phyloP scores from a whole-genome alignment of 768 basidiomycete species.

The Mycena metata region DNA sequence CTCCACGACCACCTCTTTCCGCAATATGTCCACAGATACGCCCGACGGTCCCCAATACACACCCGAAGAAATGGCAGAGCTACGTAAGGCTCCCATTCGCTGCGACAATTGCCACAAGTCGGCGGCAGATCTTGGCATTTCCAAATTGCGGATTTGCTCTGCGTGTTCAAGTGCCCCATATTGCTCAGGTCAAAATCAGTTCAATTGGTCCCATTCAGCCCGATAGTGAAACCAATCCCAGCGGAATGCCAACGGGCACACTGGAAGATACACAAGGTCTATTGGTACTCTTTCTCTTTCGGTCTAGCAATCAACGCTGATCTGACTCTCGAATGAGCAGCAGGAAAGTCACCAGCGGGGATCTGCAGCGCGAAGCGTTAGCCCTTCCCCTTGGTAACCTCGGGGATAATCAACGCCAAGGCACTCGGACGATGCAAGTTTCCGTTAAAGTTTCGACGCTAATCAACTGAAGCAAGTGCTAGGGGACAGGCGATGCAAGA shows the following conservation, averaged over 20 bases:
- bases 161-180: slow-evolving; percentile 26
- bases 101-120: slow-evolving; percentile 24
- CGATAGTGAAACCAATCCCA: neutral
- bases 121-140: slow-evolving; percentile 14
- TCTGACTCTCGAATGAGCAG: neutral
- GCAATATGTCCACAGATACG: too few species aligned
- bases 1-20: too few species aligned
- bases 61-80: neutral
- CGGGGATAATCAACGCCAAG: slow-evolving; percentile 7
- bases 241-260: slow-evolving; percentile 26
- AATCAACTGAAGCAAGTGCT: neutral
- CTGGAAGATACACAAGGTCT: slow-evolving; percentile 25
- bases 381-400: slow-evolving; percentile 3
- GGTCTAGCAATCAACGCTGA: neutral
- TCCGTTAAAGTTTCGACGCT: neutral
- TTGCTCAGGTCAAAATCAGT: slow-evolving; percentile 20
- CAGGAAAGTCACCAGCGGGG: slow-evolving; percentile 23
- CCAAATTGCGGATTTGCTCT: slow-evolving; percentile 25
- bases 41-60: neutral
- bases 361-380: slow-evolving; percentile 2
- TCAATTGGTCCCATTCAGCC: too few species aligned
- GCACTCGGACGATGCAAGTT: slow-evolving; percentile 16
- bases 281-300: neutral
- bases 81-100: slow-evolving; percentile 9
- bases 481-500: slow-evolving; percentile 21